phyloP scores from a whole-genome alignment of 176 grass and related monocot species.

The Saccharum spontaneum region DNA sequence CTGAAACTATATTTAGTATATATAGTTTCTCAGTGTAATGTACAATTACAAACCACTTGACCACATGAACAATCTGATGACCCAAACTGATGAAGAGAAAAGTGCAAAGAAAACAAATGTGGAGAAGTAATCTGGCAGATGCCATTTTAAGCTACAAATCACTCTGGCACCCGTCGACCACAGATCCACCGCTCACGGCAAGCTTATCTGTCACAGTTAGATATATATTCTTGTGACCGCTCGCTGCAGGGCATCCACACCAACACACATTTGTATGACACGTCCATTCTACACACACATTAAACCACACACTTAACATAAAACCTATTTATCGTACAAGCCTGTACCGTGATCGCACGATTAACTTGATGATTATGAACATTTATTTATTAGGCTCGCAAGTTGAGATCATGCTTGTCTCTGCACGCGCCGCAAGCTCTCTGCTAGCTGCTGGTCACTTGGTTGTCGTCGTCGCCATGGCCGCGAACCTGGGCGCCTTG shows the following conservation, averaged over 20 bases:
- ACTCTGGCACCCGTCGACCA: conserved; percentile 39
- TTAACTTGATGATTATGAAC: neutral
- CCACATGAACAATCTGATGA: conserved; percentile 27
- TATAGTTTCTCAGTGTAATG: conserved; percentile 2
- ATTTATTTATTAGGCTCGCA: neutral
- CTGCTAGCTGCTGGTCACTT: neutral
- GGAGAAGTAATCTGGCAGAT: neutral
- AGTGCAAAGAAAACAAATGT: neutral
- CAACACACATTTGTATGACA: conserved; percentile 7
- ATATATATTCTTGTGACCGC: conserved; percentile 27
- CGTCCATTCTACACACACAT: conserved; percentile 30
- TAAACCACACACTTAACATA: conserved; percentile 7
- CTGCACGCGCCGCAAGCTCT: no score
- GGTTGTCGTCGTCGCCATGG: neutral
- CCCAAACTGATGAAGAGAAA: neutral
- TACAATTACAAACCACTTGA: conserved; percentile 35
- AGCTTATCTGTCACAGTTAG: conserved; percentile 25
- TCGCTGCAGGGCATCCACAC: conserved; percentile 25
- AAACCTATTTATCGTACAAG: conserved; percentile 35
- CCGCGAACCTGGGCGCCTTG: conserved; percentile 66
- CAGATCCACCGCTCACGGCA: conserved; percentile 22
- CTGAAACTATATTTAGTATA: conserved; percentile 12
- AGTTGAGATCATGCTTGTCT: neutral
- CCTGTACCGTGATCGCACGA: conserved; percentile 3
- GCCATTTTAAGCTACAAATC: conserved; percentile 43